Evolutionary conservation across 202 grass and related monocot species (phyloP), one percentile per base, ranked within the genome.

Genomic region (Saccharum hybrid): DNA sequence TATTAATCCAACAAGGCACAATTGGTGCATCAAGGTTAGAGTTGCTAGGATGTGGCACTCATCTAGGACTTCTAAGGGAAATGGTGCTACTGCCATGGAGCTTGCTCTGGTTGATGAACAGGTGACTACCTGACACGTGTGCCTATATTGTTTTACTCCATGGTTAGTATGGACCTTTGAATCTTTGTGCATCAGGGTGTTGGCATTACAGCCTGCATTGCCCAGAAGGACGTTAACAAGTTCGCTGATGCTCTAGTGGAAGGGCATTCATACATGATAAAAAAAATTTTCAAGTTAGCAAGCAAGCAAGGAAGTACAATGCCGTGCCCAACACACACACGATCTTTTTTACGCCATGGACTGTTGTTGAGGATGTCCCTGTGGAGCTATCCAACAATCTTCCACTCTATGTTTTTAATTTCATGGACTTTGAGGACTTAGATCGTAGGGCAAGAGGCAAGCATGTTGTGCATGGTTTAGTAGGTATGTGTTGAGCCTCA

Each of bases 1-100:
- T 9, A 57, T 75, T 8, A 75, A 57, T 12, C 31, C 31, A 38
- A 1, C 18, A 11, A 75, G 51, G 33, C 31, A 38, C 5, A 75
- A 75, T 3, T 75, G 72, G 72, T 0, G 51, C 13, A 23, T 75
- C 33, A 59, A 56, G 72, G 72, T 74, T 74, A 74, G 72, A 57
- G 49, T 56, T 9, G 31, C 30, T 12, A 57, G 72, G 51, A 21
- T 59, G 51, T 75, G 51, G 72, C 4, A 38, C 4, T 1, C 21
- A 21, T 75, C 72, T 75, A 10, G 31, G 49, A 22, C 4, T 13
- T 21, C 18, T 59, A 59, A 22, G 49, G 72, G 72, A 1, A 57
- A 38, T 7, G 18, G 7, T 4, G 31, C 18, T 33, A 6, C 49
- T 5, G 4, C 72, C 2, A 39, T 59, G 33, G 72, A 75, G n/a